phyloP scores from a whole-genome alignment of 345 rosid species.

The Euphorbia lathyris region DNA sequence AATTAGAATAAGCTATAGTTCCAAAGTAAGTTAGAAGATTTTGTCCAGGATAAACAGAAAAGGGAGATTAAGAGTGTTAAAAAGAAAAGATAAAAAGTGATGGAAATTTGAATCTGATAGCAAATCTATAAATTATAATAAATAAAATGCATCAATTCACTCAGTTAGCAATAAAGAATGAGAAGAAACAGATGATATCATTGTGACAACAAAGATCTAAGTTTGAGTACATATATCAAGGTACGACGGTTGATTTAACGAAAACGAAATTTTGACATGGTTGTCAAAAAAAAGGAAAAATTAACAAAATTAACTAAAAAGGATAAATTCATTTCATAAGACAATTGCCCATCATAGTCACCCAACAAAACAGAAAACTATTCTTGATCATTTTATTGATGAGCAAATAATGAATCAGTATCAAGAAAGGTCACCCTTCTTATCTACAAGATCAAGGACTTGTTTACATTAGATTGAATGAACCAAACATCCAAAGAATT shows the following conservation, averaged over 20 bases:
- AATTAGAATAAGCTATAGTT: neutral
- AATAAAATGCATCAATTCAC: neutral
- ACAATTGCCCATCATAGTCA: neutral
- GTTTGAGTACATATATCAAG: neutral
- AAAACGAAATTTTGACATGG: neutral
- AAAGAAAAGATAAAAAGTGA: no score
- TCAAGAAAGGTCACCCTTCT: neutral
- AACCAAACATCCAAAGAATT: neutral
- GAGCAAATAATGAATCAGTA: neutral
- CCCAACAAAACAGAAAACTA: constrained; percentile 6
- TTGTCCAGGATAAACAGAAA: neutral
- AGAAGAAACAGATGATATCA: neutral
- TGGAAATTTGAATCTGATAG: neutral
- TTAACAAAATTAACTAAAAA: neutral
- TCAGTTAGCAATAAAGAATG: neutral
- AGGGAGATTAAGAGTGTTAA: neutral
- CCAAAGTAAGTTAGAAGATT: neutral
- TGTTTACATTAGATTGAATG: neutral
- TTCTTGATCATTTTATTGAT: neutral
- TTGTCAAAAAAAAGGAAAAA: neutral
- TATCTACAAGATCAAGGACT: neutral
- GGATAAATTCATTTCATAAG: neutral
- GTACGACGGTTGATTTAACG: neutral
- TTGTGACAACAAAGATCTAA: neutral
- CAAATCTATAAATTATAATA: neutral